These are phyloP conservation scores for Scheffersomyces cryptocercus DNA, from an alignment of 1,139 yeast species.

Conservation along the genomic window DNA sequence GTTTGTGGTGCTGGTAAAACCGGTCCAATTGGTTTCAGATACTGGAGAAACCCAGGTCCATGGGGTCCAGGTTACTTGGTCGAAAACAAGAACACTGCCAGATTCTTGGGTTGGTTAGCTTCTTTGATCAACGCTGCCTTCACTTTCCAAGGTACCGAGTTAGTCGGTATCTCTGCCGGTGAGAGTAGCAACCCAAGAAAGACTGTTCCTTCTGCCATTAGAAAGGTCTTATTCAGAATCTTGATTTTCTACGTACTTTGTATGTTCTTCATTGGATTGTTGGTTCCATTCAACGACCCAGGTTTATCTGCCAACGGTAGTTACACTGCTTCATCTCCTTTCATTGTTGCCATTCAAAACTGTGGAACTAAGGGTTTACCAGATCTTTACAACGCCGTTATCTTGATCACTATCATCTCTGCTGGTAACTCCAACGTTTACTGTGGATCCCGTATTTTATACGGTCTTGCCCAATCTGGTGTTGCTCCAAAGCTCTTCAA, in stretches of 20 bases:
- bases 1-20: constrained; percentile 71
- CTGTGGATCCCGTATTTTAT: constrained; percentile 73
- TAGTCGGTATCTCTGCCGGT: constrained; percentile 87
- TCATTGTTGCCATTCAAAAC: constrained; percentile 59
- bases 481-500: constrained; percentile 61
- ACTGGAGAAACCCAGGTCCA: constrained; percentile 94
- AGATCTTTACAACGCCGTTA: constrained; percentile 74
- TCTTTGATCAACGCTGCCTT: constrained; percentile 70
- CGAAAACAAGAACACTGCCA: constrained; percentile 47
- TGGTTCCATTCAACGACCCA: constrained; percentile 78
- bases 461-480: constrained; percentile 61
- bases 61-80: constrained; percentile 66
- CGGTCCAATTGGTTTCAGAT: constrained; percentile 79
- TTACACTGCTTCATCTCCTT: constrained; percentile 52
- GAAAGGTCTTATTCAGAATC: constrained; percentile 80
- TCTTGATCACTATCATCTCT: constrained; percentile 65
- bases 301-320: constrained; percentile 23
- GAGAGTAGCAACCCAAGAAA: constrained; percentile 82
- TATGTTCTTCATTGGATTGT: constrained; percentile 76
- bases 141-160: constrained; percentile 79
- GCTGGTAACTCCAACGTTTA: constrained; percentile 85
- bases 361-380: constrained; percentile 72
- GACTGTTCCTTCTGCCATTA: constrained; percentile 82
- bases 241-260: constrained; percentile 78
- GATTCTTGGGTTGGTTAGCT: constrained; percentile 68